Evolutionary conservation across 2,329 filamentous ascomycete genomes (phyloP), one percentile per base, ranked within the genome.

Genomic region (Trichoderma brevicompactum): DNA sequence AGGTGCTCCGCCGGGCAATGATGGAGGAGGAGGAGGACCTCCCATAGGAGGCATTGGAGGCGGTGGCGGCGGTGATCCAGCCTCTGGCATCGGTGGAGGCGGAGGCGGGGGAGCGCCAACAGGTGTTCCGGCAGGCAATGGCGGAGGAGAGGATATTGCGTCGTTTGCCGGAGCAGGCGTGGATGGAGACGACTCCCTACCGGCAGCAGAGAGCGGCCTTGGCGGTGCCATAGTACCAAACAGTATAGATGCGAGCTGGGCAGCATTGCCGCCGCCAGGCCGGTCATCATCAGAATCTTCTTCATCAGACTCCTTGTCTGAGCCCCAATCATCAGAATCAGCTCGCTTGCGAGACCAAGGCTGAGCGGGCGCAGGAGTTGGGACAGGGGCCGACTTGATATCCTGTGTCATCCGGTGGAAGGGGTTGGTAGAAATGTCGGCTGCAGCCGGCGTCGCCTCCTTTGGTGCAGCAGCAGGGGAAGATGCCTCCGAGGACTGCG

Each of bases 181-280:
- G 7, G 72, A 68, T 15, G 79, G 75, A 17, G 80, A 74, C 8
- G 81, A 81, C 71, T 91, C 91, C 69, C 91, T 88, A 63, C 91
- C 92, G 76, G 92, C 88, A 7, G 92, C 90, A 19, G 92, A 96
- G 50, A 97, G 79, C 36, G 94, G 94, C 59, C 94, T 88, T 13
- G 95, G 94, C 44, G 95, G 94, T 9, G 87, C 94, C 94, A 99
- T 98, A 59, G 94, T 97, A 66, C 95, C 94, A 75, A 99, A 99
- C 19, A 99, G 84, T 67, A 97, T 95, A 7, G 92, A 96, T 15
- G 95, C 95, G 43, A 99, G 86, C 72, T 97, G 92, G 67, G 96
- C 95, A 55, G 95, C 95, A 70, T 88, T 92, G 66, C 90, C 89
- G 63, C 92, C 92, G 58, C 91, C 91, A 17, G 92, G 89, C 9